Evolutionary conservation across 345 rosid genomes (phyloP), one percentile per base, ranked within the genome.

Genomic region (Salix suchowensis): DNA sequence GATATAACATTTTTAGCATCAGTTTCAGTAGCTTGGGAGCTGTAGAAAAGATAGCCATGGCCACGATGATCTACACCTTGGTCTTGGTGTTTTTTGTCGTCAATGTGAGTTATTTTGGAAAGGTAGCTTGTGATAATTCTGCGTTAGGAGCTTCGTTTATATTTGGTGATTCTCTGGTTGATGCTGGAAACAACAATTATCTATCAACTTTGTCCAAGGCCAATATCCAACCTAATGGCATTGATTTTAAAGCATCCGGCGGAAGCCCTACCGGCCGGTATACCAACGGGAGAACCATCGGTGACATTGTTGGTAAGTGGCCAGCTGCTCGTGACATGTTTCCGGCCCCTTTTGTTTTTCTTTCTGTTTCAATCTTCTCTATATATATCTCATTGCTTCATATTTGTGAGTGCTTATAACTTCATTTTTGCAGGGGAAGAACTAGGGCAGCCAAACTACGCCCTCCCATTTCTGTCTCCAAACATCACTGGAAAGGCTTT

Each of bases 201-300:
- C 68, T 95, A 18, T 87, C 86, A 18, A 95, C 97, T 21, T 76
- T 93, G 76, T 93, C 97, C 13, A 91, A 82, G 81, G 98, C 98
- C 6, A 88, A 95, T 75, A 87, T 87, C 32, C 75, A 32, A n/a
- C 98, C 98, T 1, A 95, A 95, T 70, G 97, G 97, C 2, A 95
- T 95, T 4, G 97, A 92, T 83, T 92, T 95, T 24, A 85, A 79
- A 50, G 86, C 90, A 1, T 86, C 94, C 7, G 90, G 89, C 2
- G 98, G 98, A 26, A 84, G 61, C 15, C 98, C 98, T n/a, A 95
- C 97, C 1, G 97, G 97, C 32, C 88, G 97, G 70, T 95, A 80
- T 70, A 92, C 97, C 52, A 95, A 95, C 46, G 98, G 97, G 21
- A 84, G 93, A 72, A 95, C 98, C 83, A 93, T 95, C 44, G 94